A percentile compares a stretch with the other conserved stretches of the same genome.
These are phyloP conservation scores for Beauveria brongniartii DNA, from an alignment of 2,329 filamentous ascomycete species.

Conservation along the genomic window DNA sequence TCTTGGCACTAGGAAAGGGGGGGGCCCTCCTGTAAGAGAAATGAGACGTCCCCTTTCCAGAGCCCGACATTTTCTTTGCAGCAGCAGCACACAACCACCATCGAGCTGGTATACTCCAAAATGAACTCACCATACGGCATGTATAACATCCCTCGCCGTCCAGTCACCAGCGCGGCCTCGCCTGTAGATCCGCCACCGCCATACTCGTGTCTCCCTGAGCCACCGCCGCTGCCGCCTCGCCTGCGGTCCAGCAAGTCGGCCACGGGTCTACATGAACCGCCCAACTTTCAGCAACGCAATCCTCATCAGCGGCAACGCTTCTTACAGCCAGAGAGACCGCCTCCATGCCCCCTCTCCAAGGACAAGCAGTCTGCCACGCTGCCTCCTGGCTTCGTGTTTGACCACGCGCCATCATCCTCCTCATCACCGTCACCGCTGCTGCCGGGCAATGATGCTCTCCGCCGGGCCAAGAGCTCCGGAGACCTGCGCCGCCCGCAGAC, in stretches of 20 bases:
- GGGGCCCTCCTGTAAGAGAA: neutral
- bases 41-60: neutral
- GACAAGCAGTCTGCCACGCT: neutral
- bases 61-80: neutral
- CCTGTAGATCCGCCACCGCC: neutral
- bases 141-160: neutral
- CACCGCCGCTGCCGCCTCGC: slow-evolving; percentile 5
- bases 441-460: slow-evolving; percentile 9
- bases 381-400: slow-evolving; percentile 7
- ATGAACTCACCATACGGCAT: neutral
- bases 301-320: neutral
- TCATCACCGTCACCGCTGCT: neutral
- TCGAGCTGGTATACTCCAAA: neutral
- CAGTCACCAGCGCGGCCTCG: neutral
- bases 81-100: neutral
- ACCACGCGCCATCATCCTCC: slow-evolving; percentile 9
- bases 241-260: slow-evolving; percentile 15
- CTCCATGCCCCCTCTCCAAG: neutral
- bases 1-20: neutral
- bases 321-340: neutral
- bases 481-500: slow-evolving; percentile 9
- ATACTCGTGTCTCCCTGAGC: neutral
- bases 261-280: slow-evolving; percentile 7
- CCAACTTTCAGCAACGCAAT: too few species aligned
- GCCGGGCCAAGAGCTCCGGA: slow-evolving; percentile 26